Evolutionary conservation across 176 grass and related monocot genomes (phyloP), one percentile per base, ranked within the genome.

Genomic region (Chrysopogon serrulatus): DNA sequence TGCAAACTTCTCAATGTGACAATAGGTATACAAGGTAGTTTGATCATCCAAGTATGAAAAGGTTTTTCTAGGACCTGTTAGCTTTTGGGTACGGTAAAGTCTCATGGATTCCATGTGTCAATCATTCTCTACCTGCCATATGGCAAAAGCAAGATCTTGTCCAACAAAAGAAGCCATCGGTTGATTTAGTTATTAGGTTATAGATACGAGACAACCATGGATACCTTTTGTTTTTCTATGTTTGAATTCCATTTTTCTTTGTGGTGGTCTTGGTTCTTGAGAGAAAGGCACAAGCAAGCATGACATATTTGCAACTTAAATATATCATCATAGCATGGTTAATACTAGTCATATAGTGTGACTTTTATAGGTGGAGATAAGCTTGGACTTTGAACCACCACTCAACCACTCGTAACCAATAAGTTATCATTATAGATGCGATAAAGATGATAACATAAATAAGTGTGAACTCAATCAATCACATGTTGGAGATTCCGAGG

Each of bases 91-190:
- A 18, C 5, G 34, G 45, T 45, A 66, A 54, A 45, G 47, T 54
- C n/a, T 79, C n/a, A 68, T 84, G 87, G 82, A 68, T 84, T 75
- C 68, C 87, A 80, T 74, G 68, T 88, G 76, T 74, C 87, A 80
- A 59, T 68, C 44, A 74, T 74, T 82, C 39, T 72, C 39, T 65
- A 53, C 57, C n/a, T 24, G 15, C 57, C 37, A 74, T 30, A 39
- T 13, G 37, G 21, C 30, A 65, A 79, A 82, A 82, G 78, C 42
- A 65, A 77, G 41, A 82, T 65, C 44, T 56, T 77, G 27, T 72
- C 28, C 43, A 45, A 23, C 65, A 72, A 82, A 88, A 53, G 53
- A 37, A 70, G 0, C n/a, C 42, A 36, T 18, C 6, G 15, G 3
- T 70, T 61, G 71, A 67, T 81, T 49, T 37, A 35, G 24, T 47